Evolutionary conservation across 805 yeast genomes (phyloP).

Genomic region (Schizosaccharomyces cryophilus): DNA sequence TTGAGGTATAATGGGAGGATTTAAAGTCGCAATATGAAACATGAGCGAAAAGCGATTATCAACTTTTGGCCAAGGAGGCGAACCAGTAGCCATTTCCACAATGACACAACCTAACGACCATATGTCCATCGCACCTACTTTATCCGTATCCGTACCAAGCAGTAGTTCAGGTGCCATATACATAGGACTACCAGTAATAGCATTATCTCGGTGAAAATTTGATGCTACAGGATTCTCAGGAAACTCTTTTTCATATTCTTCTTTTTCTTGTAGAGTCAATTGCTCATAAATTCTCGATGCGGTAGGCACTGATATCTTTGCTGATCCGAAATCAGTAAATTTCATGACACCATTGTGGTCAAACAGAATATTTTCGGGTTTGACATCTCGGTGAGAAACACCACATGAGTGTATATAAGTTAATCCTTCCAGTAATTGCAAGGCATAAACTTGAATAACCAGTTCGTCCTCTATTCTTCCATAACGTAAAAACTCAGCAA

Average conservation of each 20-base stretch:
- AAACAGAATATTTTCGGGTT: conserved; percentile 69
- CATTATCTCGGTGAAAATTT: background rate
- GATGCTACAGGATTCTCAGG: conserved; percentile 15
- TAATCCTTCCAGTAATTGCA: conserved; percentile 84
- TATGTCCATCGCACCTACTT: conserved; percentile 52
- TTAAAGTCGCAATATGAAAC: conserved; percentile 95
- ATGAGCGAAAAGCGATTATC: conserved; percentile 97
- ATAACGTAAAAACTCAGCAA: conserved; percentile 61
- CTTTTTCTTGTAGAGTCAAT: conserved; percentile 3
- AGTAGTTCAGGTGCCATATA: conserved; percentile 96
- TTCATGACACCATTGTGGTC: conserved; percentile 85
- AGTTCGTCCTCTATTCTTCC: conserved; percentile 90
- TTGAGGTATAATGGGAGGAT: conserved; percentile 62
- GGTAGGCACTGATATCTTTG: conserved; percentile 37
- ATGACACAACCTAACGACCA: conserved; percentile 97
- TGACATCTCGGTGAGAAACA: conserved; percentile 87
- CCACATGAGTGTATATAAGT: conserved; percentile 87
- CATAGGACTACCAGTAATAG: conserved; percentile 89
- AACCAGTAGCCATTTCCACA: conserved; percentile 86
- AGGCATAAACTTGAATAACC: conserved; percentile 67
- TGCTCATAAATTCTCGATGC: conserved; percentile 13
- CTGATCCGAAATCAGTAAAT: conserved; percentile 94
- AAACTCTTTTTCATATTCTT: background rate
- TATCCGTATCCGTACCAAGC: conserved; percentile 41
- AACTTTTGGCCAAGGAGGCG: conserved; percentile 85